These are phyloP conservation scores for Pseudotsuga menziesii DNA, from an alignment of 75 land plant genomes.

Conservation along the genomic window DNA sequence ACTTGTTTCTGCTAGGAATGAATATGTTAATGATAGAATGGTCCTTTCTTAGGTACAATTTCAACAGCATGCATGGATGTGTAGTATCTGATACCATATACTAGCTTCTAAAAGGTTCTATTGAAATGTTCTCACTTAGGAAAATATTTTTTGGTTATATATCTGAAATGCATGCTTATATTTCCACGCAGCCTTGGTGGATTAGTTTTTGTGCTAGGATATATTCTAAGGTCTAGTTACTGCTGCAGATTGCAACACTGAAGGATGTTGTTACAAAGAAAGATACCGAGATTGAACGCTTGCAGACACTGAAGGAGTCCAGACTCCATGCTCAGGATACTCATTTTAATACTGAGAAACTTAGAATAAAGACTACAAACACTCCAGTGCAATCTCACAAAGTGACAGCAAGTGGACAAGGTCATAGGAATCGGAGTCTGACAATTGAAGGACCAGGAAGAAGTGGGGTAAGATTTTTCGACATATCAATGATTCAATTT, in stretches of 20 bases:
- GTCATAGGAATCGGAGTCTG: conserved; percentile 10
- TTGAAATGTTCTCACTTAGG: neutral
- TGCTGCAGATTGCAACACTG: conserved; percentile 57
- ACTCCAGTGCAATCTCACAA: conserved; percentile 33
- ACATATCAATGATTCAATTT: neutral
- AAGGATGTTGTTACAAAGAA: conserved; percentile 68
- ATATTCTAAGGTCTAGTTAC: neutral
- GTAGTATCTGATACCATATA: neutral
- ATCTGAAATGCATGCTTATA: too few species aligned
- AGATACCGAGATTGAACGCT: conserved; percentile 72
- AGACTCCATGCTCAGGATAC: conserved; percentile 16
- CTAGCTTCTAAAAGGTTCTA: neutral
- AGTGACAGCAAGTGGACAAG: conserved; percentile 16
- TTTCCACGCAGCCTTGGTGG: neutral
- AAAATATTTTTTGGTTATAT: neutral
- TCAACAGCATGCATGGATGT: neutral
- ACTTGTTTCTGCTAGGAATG: neutral
- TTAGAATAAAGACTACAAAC: neutral
- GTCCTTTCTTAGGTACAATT: neutral
- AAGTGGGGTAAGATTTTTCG: neutral
- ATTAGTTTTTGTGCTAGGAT: neutral
- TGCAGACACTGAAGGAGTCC: conserved; percentile 33
- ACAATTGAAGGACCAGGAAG: conserved; percentile 13
- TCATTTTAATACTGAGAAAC: conserved; percentile 6
- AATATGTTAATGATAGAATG: neutral